Evolutionary conservation across 140 eudicot species (phyloP).

Genomic region (Anethum foeniculum): DNA sequence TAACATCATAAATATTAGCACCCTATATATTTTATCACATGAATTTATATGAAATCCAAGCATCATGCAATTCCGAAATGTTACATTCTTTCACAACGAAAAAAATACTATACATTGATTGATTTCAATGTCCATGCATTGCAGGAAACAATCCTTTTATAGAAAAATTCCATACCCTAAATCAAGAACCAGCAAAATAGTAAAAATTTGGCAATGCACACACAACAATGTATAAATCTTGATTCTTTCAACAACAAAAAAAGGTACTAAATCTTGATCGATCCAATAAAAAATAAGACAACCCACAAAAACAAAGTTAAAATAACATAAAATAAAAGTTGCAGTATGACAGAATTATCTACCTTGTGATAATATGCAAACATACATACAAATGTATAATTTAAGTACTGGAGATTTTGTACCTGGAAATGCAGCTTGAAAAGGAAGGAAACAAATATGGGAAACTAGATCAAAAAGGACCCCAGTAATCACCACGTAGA

Average conservation of each 20-base stretch:
- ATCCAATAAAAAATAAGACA: neutral
- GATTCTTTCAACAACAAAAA: too few relatives aligned
- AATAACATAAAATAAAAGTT: too few relatives aligned
- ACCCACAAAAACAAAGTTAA: neutral
- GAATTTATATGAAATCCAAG: neutral
- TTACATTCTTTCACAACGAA: neutral
- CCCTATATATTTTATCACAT: slow-evolving; percentile 9
- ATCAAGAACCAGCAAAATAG: slow-evolving; percentile 15
- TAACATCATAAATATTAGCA: neutral
- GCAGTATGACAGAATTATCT: neutral
- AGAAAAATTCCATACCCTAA: slow-evolving; percentile 20
- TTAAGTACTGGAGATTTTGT: neutral
- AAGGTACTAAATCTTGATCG: neutral
- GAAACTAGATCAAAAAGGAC: neutral
- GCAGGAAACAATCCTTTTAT: neutral
- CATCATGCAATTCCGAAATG: neutral
- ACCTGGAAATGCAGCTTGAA: slow-evolving; percentile 26
- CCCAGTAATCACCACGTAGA: neutral
- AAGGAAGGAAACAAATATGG: slow-evolving; percentile 18
- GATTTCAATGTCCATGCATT: neutral
- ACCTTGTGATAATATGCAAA: neutral
- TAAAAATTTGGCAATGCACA: neutral
- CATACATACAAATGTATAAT: neutral
- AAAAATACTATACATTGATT: neutral
- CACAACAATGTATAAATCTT: neutral